Conservation (phyloP, 2,329 filamentous ascomycete genomes). For the Juglanconis juglandina region DNA sequence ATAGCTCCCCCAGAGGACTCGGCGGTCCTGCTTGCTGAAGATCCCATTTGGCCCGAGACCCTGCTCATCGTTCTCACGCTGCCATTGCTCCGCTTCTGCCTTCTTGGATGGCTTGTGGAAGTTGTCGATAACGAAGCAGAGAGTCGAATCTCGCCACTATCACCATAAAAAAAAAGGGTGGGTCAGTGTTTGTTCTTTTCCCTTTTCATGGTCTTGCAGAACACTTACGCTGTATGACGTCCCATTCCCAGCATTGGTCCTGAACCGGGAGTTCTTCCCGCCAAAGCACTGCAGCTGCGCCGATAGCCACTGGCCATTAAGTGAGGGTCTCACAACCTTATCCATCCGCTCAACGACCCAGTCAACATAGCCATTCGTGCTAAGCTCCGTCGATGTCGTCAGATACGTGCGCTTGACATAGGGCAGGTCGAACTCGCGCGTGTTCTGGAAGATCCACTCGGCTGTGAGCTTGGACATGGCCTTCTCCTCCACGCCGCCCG, state of each 20-base stretch:
- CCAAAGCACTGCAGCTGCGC: slow-evolving; percentile 45
- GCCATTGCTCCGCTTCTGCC: slow-evolving; percentile 37
- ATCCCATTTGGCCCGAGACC: slow-evolving; percentile 24
- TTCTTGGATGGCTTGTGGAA: slow-evolving; percentile 37
- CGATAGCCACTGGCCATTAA: slow-evolving; percentile 37
- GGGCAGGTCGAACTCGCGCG: slow-evolving; percentile 45
- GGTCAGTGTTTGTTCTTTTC: background rate
- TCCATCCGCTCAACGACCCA: slow-evolving; percentile 36
- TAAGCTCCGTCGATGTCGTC: slow-evolving; percentile 40
- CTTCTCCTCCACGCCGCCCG: slow-evolving; percentile 32
- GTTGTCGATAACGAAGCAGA: slow-evolving; percentile 39
- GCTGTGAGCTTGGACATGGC: slow-evolving; percentile 42
- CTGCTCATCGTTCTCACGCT: slow-evolving; percentile 36
- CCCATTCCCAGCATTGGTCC: slow-evolving; percentile 39
- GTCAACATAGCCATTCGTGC: slow-evolving; percentile 36
- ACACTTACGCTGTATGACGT: slow-evolving; percentile 38
- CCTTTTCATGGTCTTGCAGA: background rate
- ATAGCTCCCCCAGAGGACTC: slow-evolving; percentile 38
- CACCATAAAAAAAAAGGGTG: background rate
- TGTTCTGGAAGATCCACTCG: slow-evolving; percentile 44
- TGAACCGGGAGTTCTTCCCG: slow-evolving; percentile 40
- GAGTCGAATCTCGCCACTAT: slow-evolving; percentile 40
- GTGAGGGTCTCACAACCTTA: slow-evolving; percentile 31
- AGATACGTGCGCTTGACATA: slow-evolving; percentile 46
- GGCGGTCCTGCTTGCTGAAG: slow-evolving; percentile 35